Base-by-base conservation (phyloP, 768 basidiomycete species). In the Boletus rufocinnamomeus region DNA sequence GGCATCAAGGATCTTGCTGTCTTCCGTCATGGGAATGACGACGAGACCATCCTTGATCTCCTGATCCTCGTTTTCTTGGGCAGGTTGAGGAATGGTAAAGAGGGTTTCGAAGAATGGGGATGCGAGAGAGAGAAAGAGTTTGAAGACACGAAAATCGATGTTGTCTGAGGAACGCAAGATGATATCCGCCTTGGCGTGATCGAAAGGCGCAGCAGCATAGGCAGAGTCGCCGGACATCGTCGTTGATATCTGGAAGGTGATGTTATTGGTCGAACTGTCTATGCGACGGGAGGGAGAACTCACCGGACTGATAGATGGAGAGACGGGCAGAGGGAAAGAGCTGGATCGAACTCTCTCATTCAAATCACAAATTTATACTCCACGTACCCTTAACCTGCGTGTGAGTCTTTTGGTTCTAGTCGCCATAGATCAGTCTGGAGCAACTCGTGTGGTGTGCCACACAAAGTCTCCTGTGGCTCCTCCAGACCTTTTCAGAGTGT, bases 81-180 rank as follows among this genome's bases (percentile, higher is more conserved):
- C 19, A 1, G 71, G 63, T 40, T 75, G 69, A 0, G 71, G 70
- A 1, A 74, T 57, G 16, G 55, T 52, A 50, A 77, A 74, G 63
- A 79, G 72, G 28, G 64, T n/a, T n/a, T n/a, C n/a, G n/a, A n/a
- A n/a, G n/a, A n/a, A n/a, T n/a, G n/a, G n/a, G n/a, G n/a, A n/a
- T n/a, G n/a, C n/a, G n/a, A n/a, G n/a, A n/a, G n/a, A n/a, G n/a
- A n/a, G n/a, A n/a, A n/a, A n/a, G n/a, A n/a, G n/a, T n/a, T n/a
- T n/a, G n/a, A n/a, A n/a, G n/a, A n/a, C n/a, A n/a, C n/a, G n/a
- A n/a, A n/a, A n/a, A n/a, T n/a, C n/a, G n/a, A n/a, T n/a, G n/a
- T n/a, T n/a, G n/a, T n/a, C n/a, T n/a, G n/a, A n/a, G n/a, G n/a
- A n/a, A n/a, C n/a, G n/a, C n/a, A n/a, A n/a, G n/a, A n/a, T n/a